phyloP scores from a whole-genome alignment of 177 flowering plant genomes.

The Telopea speciosissima region DNA sequence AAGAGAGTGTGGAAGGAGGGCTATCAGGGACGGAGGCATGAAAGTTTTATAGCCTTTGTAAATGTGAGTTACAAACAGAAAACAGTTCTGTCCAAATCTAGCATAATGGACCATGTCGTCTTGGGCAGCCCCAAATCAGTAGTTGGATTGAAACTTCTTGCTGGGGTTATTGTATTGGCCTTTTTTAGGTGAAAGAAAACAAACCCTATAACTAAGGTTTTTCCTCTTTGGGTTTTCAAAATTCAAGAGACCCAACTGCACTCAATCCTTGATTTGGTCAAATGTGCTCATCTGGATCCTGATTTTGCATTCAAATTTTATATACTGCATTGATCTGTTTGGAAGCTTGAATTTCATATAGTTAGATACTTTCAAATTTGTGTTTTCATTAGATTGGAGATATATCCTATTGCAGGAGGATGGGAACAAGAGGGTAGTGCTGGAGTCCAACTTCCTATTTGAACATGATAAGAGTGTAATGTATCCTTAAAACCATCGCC shows the following conservation, averaged over 20 bases:
- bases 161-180: not conserved
- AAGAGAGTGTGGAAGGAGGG: too few species aligned
- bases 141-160: not conserved
- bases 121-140: too few species aligned
- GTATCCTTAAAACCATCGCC: constrained; percentile 21
- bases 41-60: too few species aligned
- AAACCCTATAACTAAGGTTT: too few species aligned
- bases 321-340: not conserved
- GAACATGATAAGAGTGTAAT: constrained; percentile 86
- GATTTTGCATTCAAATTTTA: not conserved
- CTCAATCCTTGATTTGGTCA: not conserved
- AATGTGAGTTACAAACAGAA: too few species aligned
- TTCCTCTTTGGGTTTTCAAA: not conserved
- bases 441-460: constrained; percentile 47
- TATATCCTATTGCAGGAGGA: constrained; percentile 56
- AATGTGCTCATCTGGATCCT: too few species aligned
- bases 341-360: too few species aligned
- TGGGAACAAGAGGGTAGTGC: constrained; percentile 49
- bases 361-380: too few species aligned
- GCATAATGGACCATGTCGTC: too few species aligned
- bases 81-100: too few species aligned
- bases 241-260: not conserved
- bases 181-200: too few species aligned
- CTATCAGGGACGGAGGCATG: too few species aligned
- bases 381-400: not conserved